Conservation (phyloP, 2,329 filamentous ascomycete genomes). For the Aspergillus caelatus region DNA sequence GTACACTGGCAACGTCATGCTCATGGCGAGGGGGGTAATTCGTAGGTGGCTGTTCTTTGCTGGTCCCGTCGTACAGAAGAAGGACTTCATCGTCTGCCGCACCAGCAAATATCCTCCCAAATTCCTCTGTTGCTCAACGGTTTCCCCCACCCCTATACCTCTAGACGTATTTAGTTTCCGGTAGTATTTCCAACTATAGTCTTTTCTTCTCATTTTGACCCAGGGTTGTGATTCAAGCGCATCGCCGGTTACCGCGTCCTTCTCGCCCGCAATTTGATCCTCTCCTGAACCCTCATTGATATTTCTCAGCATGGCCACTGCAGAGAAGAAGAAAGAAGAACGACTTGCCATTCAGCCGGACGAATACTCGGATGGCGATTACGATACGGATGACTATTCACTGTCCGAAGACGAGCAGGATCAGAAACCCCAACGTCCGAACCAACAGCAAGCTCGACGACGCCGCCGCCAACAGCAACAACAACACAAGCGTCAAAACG, state of each 20-base stretch:
- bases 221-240: neutral
- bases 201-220: neutral
- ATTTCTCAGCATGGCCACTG: slow-evolving; percentile 29
- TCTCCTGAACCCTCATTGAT: neutral
- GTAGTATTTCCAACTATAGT: neutral
- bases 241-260: neutral
- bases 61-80: neutral
- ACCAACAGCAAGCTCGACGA: slow-evolving; percentile 20
- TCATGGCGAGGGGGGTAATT: neutral
- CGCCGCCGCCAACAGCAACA: slow-evolving; percentile 24
- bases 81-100: neutral
- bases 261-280: neutral
- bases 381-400: slow-evolving; percentile 34
- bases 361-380: slow-evolving; percentile 26
- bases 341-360: slow-evolving; percentile 29
- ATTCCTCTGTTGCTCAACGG: neutral
- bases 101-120: neutral
- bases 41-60: slow-evolving; percentile 8
- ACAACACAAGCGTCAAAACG: slow-evolving; percentile 26
- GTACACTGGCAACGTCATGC: slow-evolving; percentile 9
- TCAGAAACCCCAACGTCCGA: slow-evolving; percentile 15
- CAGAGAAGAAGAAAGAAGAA: slow-evolving; percentile 32
- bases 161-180: neutral
- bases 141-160: neutral
- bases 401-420: slow-evolving; percentile 28